A percentile compares a stretch with the other conserved stretches of the same genome.
phyloP scores from a whole-genome alignment of 2,329 filamentous ascomycete genomes.

The Fusarium hostae region DNA sequence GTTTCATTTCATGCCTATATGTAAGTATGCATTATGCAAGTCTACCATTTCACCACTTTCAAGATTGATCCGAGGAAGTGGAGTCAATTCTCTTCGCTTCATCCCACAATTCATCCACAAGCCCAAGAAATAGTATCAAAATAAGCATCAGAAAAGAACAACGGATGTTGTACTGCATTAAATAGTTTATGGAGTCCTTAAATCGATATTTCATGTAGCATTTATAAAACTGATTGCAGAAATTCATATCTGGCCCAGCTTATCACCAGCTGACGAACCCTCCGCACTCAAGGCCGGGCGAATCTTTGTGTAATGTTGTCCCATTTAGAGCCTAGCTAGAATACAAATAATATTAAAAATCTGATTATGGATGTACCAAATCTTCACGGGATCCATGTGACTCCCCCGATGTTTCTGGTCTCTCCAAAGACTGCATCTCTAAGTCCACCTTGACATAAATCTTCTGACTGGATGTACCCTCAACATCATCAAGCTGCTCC shows the following conservation, averaged over 20 bases:
- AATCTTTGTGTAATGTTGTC: conserved; percentile 3
- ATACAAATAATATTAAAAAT: background rate
- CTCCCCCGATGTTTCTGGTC: background rate
- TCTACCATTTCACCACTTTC: accelerated
- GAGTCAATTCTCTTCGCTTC: background rate
- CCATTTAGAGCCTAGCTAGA: background rate
- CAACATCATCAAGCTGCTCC: conserved; percentile 7
- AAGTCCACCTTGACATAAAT: conserved; percentile 19
- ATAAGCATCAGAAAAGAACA: background rate
- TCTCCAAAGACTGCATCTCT: conserved; percentile 10
- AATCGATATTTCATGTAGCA: accelerated
- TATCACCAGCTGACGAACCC: background rate
- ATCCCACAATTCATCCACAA: background rate
- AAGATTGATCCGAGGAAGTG: accelerated
- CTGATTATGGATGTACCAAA: background rate
- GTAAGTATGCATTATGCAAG: background rate
- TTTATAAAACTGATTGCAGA: accelerated
- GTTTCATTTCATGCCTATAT: background rate
- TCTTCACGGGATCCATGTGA: background rate
- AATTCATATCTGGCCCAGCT: accelerated
- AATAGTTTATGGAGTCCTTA: accelerated
- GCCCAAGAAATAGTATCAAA: background rate
- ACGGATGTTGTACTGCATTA: background rate
- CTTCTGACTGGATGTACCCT: background rate
- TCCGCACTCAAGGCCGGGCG: too few species aligned